phyloP scores from a whole-genome alignment of 2,329 filamentous ascomycete genomes.

The Lasiodiplodia hormozganensis region DNA sequence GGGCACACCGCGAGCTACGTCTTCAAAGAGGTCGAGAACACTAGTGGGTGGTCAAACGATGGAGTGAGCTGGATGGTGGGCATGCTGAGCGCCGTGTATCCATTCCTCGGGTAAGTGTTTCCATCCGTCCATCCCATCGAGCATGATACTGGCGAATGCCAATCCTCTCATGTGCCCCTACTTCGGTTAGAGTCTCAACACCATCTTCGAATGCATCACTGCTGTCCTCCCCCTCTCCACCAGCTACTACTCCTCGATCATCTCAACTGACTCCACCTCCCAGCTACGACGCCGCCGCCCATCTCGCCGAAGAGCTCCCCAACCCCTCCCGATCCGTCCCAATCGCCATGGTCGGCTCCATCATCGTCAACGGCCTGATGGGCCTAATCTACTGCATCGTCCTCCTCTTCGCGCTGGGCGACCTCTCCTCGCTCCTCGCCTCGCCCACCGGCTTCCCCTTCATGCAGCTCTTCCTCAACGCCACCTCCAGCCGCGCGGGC shows the following conservation, averaged over 20 bases:
- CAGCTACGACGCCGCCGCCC: slow-evolving; percentile 52
- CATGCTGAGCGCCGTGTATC: slow-evolving; percentile 36
- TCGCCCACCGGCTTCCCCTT: slow-evolving; percentile 54
- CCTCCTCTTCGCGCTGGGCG: slow-evolving; percentile 53
- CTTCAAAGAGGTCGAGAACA: slow-evolving; percentile 35
- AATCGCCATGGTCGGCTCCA: slow-evolving; percentile 43
- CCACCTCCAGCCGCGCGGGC: slow-evolving; percentile 36
- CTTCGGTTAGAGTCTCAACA: neutral
- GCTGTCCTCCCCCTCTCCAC: neutral
- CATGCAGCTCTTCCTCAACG: slow-evolving; percentile 50
- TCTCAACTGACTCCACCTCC: slow-evolving; percentile 32
- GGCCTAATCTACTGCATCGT: slow-evolving; percentile 53
- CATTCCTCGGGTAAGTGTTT: slow-evolving; percentile 33
- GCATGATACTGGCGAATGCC: neutral
- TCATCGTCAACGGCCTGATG: slow-evolving; percentile 54
- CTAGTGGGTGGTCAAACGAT: slow-evolving; percentile 35
- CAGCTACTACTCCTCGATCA: too few species aligned
- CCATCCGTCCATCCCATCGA: neutral
- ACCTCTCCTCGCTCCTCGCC: slow-evolving; percentile 47
- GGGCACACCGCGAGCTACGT: slow-evolving; percentile 35
- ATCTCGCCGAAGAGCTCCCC: slow-evolving; percentile 46
- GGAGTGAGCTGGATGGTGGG: slow-evolving; percentile 39
- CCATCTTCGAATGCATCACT: neutral
- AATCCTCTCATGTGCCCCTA: neutral
- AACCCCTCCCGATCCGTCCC: slow-evolving; percentile 40